Conservation (phyloP, 805 yeast genomes). For the Komagataella pastoris region DNA sequence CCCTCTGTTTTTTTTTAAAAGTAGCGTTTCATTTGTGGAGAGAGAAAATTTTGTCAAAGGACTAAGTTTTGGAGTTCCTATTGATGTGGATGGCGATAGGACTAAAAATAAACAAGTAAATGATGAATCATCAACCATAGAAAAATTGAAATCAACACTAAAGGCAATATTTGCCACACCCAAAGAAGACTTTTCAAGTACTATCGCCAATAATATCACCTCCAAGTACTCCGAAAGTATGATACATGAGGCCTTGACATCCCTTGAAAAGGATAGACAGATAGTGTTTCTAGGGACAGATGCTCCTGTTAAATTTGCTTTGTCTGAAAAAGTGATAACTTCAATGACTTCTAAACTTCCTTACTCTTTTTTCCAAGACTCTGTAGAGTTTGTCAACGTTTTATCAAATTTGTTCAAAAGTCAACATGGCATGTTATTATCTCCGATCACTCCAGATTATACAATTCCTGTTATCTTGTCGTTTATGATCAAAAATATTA, state of each 20-base stretch:
- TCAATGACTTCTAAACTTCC: constrained; percentile 25
- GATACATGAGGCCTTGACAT: constrained; percentile 34
- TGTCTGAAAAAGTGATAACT: constrained; percentile 38
- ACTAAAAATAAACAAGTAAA: constrained; percentile 2
- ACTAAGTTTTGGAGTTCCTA: constrained; percentile 27
- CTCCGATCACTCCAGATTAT: constrained; percentile 45
- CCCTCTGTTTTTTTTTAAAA: constrained; percentile 25
- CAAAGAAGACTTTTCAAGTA: constrained; percentile 30
- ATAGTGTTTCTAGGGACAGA: constrained; percentile 32
- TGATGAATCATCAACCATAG: constrained; percentile 8
- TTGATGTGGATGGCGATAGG: constrained; percentile 2
- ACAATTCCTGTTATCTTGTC: constrained; percentile 52
- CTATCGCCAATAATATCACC: constrained; percentile 33
- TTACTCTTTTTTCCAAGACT: constrained; percentile 25
- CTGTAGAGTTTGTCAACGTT: constrained; percentile 30
- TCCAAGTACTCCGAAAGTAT: constrained; percentile 27
- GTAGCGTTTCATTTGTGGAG: constrained; percentile 51
- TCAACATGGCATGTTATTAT: constrained; percentile 39
- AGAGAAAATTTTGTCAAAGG: constrained; percentile 42
- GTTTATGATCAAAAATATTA: constrained; percentile 25
- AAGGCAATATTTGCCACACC: constrained; percentile 49
- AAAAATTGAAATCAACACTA: constrained; percentile 26
- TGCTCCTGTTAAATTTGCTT: constrained; percentile 37
- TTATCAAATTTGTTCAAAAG: constrained; percentile 26
- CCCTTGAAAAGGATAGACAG: constrained; percentile 43